Evolutionary conservation across 2,329 filamentous ascomycete genomes (phyloP), one percentile per base, ranked within the genome.

Genomic region (Cryphonectria japonica): DNA sequence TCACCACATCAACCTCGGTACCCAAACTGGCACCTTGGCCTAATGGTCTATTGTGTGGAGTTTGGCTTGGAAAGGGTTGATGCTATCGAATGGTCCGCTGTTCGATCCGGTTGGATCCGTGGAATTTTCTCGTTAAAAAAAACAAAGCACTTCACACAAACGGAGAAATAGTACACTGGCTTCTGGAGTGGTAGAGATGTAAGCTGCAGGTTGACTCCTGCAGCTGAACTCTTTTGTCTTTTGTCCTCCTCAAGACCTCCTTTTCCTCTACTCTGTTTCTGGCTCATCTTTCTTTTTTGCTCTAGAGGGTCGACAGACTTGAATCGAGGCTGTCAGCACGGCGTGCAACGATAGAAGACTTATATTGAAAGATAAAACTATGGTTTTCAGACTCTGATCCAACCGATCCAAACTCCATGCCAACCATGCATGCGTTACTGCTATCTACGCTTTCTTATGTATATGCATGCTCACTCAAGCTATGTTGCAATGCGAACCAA

Each of bases 341-440:
- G 4, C 5, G 26, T 57, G 26, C n/a, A 29, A 54, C 8, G 29
- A 52, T 5, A 50, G 43, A 50, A 50, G 7, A 7, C 22, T 22
- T 19, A 50, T 8, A 50, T 22, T 22, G 19, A 22, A 7, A 41
- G 6, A 43, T 14, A 16, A 14, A 43, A 43, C 41, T 50, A 8
- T 9, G 46, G 22, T n/a, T n/a, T 50, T n/a, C 22, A 11, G 7
- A n/a, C 16, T 19, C 19, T 37, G 32, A 32, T 66, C 14, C 19
- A 66, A 66, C 9, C 19, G 19, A 52, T 4, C 43, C 43, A 41
- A 43, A 67, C 50, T 67, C 65, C 65, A 19, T 22, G 50, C 65
- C 34, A 37, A 9, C n/a, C 34, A 39, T 41, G 13, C 22, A 43
- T 54, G 29, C 19, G 32, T 13, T 41, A 59, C 29, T 39, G 37